Percentiles rank a stretch among this genome's conserved stretches.
These are phyloP conservation scores for rapeseed (Brassica napus) DNA, from an alignment of 345 rosid species.

Conservation along the genomic window DNA sequence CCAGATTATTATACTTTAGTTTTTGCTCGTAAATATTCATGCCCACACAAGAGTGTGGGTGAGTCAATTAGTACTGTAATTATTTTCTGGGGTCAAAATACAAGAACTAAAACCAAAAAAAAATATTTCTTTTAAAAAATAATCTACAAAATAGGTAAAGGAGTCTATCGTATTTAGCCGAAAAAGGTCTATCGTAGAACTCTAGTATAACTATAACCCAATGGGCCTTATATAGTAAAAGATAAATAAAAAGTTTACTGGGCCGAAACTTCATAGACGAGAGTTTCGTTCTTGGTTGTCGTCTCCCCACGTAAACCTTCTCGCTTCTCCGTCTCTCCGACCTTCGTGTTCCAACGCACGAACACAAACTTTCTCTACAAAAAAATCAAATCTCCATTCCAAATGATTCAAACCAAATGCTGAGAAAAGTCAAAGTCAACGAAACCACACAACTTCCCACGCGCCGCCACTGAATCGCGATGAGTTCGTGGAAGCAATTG, in stretches of 20 bases:
- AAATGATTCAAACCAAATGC: conserved; percentile 6
- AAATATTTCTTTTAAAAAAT: neutral
- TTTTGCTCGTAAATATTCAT: no score
- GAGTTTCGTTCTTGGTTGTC: conserved; percentile 19
- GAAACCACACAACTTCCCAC: neutral
- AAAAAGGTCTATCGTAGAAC: neutral
- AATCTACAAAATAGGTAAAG: neutral
- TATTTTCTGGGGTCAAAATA: no score
- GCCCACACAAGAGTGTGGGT: no score
- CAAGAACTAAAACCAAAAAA: no score
- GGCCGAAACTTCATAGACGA: conserved; percentile 4
- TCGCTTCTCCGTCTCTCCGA: conserved; percentile 36
- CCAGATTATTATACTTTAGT: no score
- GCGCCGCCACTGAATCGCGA: conserved; percentile 4
- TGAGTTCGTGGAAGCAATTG: conserved; percentile 59
- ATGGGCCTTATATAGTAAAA: conserved; percentile 10
- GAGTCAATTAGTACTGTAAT: no score
- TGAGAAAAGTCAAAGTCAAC: neutral
- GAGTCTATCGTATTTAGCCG: no score
- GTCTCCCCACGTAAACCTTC: conserved; percentile 46
- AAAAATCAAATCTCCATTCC: neutral
- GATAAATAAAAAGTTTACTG: no score
- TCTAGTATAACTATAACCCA: neutral
- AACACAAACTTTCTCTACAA: conserved; percentile 5
- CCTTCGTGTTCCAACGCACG: conserved; percentile 38